phyloP scores from a whole-genome alignment of 2,329 filamentous ascomycete genomes.

The Phaeosphaeriaceae sp. region DNA sequence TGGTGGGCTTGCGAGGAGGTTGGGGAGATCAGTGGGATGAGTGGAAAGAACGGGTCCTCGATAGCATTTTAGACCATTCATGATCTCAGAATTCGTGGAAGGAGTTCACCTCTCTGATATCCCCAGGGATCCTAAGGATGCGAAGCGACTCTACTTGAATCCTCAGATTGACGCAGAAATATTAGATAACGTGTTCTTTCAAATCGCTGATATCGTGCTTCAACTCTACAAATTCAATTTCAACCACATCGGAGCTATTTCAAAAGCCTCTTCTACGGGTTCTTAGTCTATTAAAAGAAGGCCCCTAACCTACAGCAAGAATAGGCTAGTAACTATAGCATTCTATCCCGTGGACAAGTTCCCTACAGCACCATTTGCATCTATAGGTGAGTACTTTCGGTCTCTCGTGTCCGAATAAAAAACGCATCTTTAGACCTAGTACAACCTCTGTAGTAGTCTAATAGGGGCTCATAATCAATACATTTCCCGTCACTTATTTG shows the following conservation, averaged over 20 bases:
- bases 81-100: slow-evolving; percentile 17
- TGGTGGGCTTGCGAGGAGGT: slow-evolving; percentile 7
- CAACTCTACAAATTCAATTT: slow-evolving; percentile 22
- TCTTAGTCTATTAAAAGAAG: slow-evolving; percentile 39
- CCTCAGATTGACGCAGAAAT: slow-evolving; percentile 12
- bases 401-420: slow-evolving; percentile 21
- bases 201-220: slow-evolving; percentile 23
- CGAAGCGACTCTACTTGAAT: slow-evolving; percentile 9
- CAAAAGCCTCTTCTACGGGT: slow-evolving; percentile 26
- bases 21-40: slow-evolving; percentile 17
- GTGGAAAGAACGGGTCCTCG: slow-evolving; percentile 16
- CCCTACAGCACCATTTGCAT: slow-evolving; percentile 31
- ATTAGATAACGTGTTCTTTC: slow-evolving; percentile 28
- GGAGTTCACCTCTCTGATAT: slow-evolving; percentile 4
- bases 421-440: slow-evolving; percentile 28
- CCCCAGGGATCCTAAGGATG: slow-evolving; percentile 8
- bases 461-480: slow-evolving; percentile 33
- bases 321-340: slow-evolving; percentile 23
- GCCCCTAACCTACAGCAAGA: slow-evolving; percentile 24
- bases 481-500: slow-evolving; percentile 24
- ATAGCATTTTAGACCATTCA: slow-evolving; percentile 31
- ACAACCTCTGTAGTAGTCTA: slow-evolving; percentile 28
- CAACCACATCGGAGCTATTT: slow-evolving; percentile 38
- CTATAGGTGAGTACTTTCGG: slow-evolving; percentile 22
- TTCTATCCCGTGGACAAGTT: slow-evolving; percentile 40